Base-by-base conservation (phyloP, 2,329 filamentous ascomycete genomes). In the Nemania sp. region DNA sequence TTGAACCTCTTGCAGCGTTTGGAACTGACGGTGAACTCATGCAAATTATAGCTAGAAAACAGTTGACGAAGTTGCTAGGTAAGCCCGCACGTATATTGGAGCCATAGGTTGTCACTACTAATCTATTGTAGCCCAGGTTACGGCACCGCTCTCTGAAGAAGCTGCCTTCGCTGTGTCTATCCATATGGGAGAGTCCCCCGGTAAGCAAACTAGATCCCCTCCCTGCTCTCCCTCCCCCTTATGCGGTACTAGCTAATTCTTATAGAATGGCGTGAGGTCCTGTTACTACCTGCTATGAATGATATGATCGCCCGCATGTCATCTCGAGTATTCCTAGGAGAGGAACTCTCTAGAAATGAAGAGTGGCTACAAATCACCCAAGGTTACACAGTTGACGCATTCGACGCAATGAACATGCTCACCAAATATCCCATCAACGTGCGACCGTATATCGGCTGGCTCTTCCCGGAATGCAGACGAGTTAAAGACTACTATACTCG, bases 251-350 rank as follows among this genome's bases (percentile, higher is more conserved):
- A 49, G 47, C 70, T 64, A 62, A 49, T 29, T 18, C 6, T 41
- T 58, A 6, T 45, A 82, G 82, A 82, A 61, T 84, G 83, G 83
- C 76, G 73, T 24, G 66, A 78, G 8, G 72, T 80, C 35, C 66
- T 64, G n/a, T 70, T 83, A 26, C 72, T 73, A 5, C 67, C 73
- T 1, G 67, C 75, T 18, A 35, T 82, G 10, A 77, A 81, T 0
- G 73, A 78, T 18, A 69, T 84, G 2, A 77, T 87, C 2, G 80
- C 82, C 20, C 82, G 83, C 18, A 66, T 87, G 24, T 84, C 84
- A 0, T 81, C 83, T 0, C 78, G 82, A 10, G 77, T 84, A 10
- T 85, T 86, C 57, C 70, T 86, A 2, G 84, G 84, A 5, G 68
- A 77, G 2, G 76, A 80, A 29, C 72, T 84, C 7, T 82, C 81